Evolutionary conservation across 2,329 filamentous ascomycete species (phyloP).

Genomic region (Dothideomycetes sp.): DNA sequence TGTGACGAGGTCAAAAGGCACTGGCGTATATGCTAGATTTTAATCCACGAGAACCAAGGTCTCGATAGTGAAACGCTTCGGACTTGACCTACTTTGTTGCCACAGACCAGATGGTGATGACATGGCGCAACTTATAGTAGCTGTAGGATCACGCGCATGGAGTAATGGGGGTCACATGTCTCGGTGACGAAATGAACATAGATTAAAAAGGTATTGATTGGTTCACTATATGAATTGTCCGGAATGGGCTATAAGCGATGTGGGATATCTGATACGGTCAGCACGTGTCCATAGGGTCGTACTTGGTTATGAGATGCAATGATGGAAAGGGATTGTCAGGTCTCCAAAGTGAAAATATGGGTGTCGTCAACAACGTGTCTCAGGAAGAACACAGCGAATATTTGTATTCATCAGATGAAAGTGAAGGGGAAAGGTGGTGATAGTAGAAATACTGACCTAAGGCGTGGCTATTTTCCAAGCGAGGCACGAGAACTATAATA

Average conservation of each 20-base stretch:
- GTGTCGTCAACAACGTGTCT: constrained; percentile 48
- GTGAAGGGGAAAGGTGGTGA: constrained; percentile 1
- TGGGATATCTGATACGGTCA: too few species aligned
- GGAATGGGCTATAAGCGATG: too few species aligned
- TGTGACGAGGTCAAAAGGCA: background rate
- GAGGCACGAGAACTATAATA: background rate
- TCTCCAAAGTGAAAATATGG: constrained; percentile 55
- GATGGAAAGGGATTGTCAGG: constrained; percentile 31
- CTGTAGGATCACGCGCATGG: too few species aligned
- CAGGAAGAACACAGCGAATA: constrained; percentile 55
- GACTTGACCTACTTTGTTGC: background rate
- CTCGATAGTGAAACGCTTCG: background rate
- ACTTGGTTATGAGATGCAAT: background rate
- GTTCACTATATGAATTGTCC: too few species aligned
- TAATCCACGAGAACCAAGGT: background rate
- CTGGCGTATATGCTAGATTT: background rate
- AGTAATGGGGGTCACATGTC: too few species aligned
- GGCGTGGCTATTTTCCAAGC: background rate
- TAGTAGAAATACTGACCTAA: constrained; percentile 8
- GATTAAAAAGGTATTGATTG: too few species aligned
- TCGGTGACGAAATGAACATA: too few species aligned
- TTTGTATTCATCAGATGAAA: constrained; percentile 43
- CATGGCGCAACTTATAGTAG: too few species aligned
- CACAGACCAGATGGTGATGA: background rate
- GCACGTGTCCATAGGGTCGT: too few species aligned